Evolutionary conservation across 768 basidiomycete genomes (phyloP), one percentile per base, ranked within the genome.

Genomic region (Serendipita sp.): DNA sequence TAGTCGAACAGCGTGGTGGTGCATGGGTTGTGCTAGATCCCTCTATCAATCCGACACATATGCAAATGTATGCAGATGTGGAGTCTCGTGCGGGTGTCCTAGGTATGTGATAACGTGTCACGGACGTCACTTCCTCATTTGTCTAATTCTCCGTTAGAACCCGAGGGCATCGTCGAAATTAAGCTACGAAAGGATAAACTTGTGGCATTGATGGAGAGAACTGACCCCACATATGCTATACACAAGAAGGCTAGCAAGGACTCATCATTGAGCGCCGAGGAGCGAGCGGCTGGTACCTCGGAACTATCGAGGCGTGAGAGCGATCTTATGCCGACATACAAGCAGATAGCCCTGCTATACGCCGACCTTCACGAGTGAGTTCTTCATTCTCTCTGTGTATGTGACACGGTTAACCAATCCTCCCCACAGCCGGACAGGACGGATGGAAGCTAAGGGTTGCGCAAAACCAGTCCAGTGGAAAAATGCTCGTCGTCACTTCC

Each of bases 21-120:
- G 96, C 96, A 38, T 99, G 95, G 95, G 96, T 98, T 69, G 96
- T 99, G 1, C 83, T 99, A 48, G 96, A 99, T 74, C 96, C 96
- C 34, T 89, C 91, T 16, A 98, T 99, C 79, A 98, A 98, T 76
- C 78, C 86, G 1, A 85, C 90, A 70, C 92, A 96, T 74, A 96
- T 99, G 95, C 89, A 96, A 77, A 98, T 99, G 95, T 98, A 93
- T 71, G 95, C 94, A 30, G 96, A 98, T 72, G 84, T 89, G 51
- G 94, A 96, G 5, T 84, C 96, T 24, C 88, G 96, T 65, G 96
- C 93, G 51, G 96, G 96, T 79, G 92, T 99, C 35, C 73, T 81
- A 48, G 71, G 71, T 72, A 37, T 16, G 71, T 70, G 11, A 30
- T n/a, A 32, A 10, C 15, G 24, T 24, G 24, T 24, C 24, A 24